These are phyloP conservation scores for Vitellaria paradoxa DNA, from an alignment of 179 eudicot genomes.

Conservation along the genomic window DNA sequence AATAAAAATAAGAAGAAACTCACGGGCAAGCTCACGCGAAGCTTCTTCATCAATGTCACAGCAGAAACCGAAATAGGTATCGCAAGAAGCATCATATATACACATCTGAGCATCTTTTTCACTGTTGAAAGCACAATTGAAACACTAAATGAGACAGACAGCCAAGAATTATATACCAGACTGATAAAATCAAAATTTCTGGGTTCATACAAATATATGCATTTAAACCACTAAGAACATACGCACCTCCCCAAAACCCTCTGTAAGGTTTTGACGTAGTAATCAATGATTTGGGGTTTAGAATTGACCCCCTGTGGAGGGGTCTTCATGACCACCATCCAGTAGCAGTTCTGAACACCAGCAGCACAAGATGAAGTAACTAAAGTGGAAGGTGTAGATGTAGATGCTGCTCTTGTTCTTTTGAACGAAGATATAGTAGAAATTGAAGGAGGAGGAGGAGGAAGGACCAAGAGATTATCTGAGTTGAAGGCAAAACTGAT, in stretches of 20 bases:
- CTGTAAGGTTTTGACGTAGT: slow-evolving; percentile 55
- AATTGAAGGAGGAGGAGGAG: slow-evolving; percentile 12
- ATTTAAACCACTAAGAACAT: background rate
- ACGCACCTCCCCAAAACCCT: slow-evolving; percentile 56
- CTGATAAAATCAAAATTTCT: background rate
- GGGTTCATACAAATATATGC: background rate
- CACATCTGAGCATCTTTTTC: slow-evolving; percentile 68
- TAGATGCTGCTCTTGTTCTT: slow-evolving; percentile 20
- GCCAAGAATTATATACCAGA: background rate
- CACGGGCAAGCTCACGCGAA: slow-evolving; percentile 57
- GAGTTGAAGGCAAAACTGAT: background rate
- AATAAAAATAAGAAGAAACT: slow-evolving; percentile 8
- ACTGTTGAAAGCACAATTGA: slow-evolving; percentile 29
- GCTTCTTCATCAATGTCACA: slow-evolving; percentile 60
- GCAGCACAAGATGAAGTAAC: slow-evolving; percentile 12
- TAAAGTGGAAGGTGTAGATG: slow-evolving; percentile 15
- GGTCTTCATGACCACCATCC: slow-evolving; percentile 61
- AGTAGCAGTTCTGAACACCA: slow-evolving; percentile 24
- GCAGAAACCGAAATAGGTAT: slow-evolving; percentile 64
- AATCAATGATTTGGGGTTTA: slow-evolving; percentile 43
- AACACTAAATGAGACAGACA: background rate
- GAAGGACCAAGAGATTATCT: background rate
- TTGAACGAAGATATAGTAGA: slow-evolving; percentile 10
- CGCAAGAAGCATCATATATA: slow-evolving; percentile 69
- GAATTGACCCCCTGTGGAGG: slow-evolving; percentile 40